Evolutionary conservation across 2,329 filamentous ascomycete genomes (phyloP), one percentile per base, ranked within the genome.

Genomic region (Arthroderma uncinatum): DNA sequence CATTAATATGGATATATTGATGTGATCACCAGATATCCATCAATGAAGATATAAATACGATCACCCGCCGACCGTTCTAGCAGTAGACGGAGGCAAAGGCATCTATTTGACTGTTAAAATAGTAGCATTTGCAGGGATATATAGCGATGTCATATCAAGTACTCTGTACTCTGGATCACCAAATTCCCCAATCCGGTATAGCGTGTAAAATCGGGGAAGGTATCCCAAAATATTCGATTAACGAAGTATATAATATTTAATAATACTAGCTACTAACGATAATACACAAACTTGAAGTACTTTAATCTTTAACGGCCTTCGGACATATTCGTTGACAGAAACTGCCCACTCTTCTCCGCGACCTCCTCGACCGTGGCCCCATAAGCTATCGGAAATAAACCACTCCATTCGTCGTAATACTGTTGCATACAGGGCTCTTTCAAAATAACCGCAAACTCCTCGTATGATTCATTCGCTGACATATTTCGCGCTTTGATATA

Each of bases 401-500:
- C 42, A 47, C 42, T 48, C 42, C 42, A 48, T 48, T 48, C 25
- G 42, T 48, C 7, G 42, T 48, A 8, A 30, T 48, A 48, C 42
- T 48, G 7, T 48, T 30, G 42, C 42, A 48, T 48, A 28, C 23
- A 48, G 12, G 42, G 42, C 42, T 48, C 42, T 48, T 48, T 25
- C 42, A 47, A 47, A 47, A 47, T 47, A 47, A 47, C 21, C 12
- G 42, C 42, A 48, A 30, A 48, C 42, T 48, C 23, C 42, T 48
- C 42, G 23, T 48, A 48, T 48, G 42, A 48, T 48, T 48, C 42
- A 48, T 30, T 19, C 42, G 42, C 42, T 19, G 42, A 30, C 23
- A 48, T 28, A 48, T 48, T 48, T 48, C 42, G 42, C 21, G 42
- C 42, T 48, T 48, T 28, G 42, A 48, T 48, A 30, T 48, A 47